Evolutionary conservation across 2,329 filamentous ascomycete species (phyloP), one percentile per base, ranked within the genome.

Genomic region (Helminthosporium solani): DNA sequence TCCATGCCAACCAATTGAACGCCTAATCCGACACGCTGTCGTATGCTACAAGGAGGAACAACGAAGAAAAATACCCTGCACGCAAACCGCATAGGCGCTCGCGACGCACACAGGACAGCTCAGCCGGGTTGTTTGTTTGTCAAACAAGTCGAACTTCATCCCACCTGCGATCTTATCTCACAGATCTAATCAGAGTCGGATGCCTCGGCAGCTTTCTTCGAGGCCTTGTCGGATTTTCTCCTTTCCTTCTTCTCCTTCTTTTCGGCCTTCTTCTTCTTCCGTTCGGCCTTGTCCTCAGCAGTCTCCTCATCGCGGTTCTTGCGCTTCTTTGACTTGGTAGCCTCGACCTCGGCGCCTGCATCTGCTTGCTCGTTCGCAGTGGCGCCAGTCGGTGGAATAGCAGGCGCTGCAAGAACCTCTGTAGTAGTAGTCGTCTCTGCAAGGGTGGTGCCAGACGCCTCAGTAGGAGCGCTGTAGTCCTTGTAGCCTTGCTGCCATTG

Each of bases 401-500:
- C 52, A 20, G 70, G 67, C 19, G 69, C 67, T 28, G 60, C 58
- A 23, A 70, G 61, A 14, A 75, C 70, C 31, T 70, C 66, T 12
- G 58, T 40, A 16, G 59, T 59, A 4, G 62, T 57, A 7, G 67
- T 67, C 16, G 61, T 70, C 41, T 68, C 64, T 21, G 59, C 64
- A 28, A 66, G 42, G 9, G 58, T 57, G 20, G 53, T 54, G 8
- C 55, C 50, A 7, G 55, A 50, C 35, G 57, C 61, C 20, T 60
- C 56, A 28, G 58, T 52, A 8, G 50, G 54, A 37, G 60, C 59
- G 50, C 58, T 64, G 48, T 63, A 96, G 77, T 97, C 94, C 75
- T 90, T 92, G 81, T 99, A 99, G 58, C 88, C 87, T 30, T 82
- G 75, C 60, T 88, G 90, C 94, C 94, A 99, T 75, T 94, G 89